phyloP scores from a whole-genome alignment of 352 stramenopile genomes.

The Globisporangium solare region DNA sequence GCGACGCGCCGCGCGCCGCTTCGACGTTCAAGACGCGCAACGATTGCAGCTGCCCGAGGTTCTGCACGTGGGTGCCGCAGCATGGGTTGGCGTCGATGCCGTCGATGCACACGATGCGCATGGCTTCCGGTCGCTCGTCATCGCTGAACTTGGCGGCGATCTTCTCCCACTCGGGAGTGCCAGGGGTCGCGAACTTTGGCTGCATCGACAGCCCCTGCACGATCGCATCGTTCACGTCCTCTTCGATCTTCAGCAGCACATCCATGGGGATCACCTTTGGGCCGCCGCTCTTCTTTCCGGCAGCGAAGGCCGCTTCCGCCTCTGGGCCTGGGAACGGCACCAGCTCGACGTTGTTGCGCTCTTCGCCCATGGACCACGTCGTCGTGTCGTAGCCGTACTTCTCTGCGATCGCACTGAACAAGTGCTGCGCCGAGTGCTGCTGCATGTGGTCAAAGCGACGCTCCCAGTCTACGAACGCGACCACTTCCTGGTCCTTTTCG shows the following conservation, averaged over 20 bases:
- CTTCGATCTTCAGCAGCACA: slow-evolving; percentile 54
- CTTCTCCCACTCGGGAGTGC: slow-evolving; percentile 48
- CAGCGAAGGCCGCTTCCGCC: slow-evolving; percentile 15
- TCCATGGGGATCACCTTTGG: slow-evolving; percentile 25
- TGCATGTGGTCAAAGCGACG: slow-evolving; percentile 87
- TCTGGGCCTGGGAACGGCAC: slow-evolving; percentile 27
- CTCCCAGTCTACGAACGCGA: slow-evolving; percentile 62
- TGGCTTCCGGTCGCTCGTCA: slow-evolving; percentile 48
- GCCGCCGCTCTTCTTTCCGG: not conserved
- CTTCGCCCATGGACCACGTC: slow-evolving; percentile 71
- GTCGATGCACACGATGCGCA: slow-evolving; percentile 84
- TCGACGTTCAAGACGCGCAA: slow-evolving; percentile 76
- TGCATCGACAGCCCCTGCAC: slow-evolving; percentile 46
- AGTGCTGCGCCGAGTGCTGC: slow-evolving; percentile 87
- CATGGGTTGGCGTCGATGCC: slow-evolving; percentile 84
- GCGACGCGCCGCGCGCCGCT: slow-evolving; percentile 50
- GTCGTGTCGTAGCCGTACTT: slow-evolving; percentile 67
- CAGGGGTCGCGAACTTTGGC: slow-evolving; percentile 47
- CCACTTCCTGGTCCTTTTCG: slow-evolving; percentile 40
- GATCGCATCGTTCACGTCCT: slow-evolving; percentile 75
- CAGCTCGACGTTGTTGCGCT: slow-evolving; percentile 79
- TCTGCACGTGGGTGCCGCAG: slow-evolving; percentile 86
- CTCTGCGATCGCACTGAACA: slow-evolving; percentile 82
- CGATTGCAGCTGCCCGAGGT: slow-evolving; percentile 58
- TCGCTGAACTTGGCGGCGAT: slow-evolving; percentile 58